Evolutionary conservation across 257 asterid species (phyloP), one percentile per base, ranked within the genome.

Genomic region (Gentiana dahurica): DNA sequence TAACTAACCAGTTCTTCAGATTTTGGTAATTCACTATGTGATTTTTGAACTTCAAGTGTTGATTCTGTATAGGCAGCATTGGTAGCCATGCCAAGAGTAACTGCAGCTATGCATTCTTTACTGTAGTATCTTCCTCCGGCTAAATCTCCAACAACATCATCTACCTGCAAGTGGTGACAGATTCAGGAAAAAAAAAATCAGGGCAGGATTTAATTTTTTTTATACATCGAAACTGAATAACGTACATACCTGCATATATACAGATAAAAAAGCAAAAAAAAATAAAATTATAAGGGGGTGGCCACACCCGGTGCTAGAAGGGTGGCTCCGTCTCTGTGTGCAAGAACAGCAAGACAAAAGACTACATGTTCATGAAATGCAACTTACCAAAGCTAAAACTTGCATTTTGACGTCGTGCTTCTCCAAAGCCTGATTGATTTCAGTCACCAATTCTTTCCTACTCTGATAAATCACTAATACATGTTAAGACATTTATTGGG

Each of bases 81-180:
- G 0, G 87, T 82, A 24, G 82, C 81, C 93, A 80, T 70, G 41
- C 87, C 94, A 51, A 87, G 70, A 51, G 80, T 80, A 59, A 87
- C 76, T 38, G 93, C 87, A 5, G 87, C 89, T 8, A 87, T 87
- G 58, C 79, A 71, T 36, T 82, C 93, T 72, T 68, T 71, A 72
- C 68, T 82, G 71, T 78, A 82, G 51, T 87, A 87, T 71, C 85
- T 78, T 34, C 86, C 96, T 66, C 94, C 96, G 12, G 94, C 96
- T 63, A 87, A 78, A 73, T 79, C 71, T 51, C 96, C 94, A 49
- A 84, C 70, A 32, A 87, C 82, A 64, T 82, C 92, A 67, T 77
- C 79, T 34, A 73, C 88, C 94, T 86, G 71, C 53, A 45, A 13
- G 24, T 24, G 24, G 24, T 24, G 24, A 24, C 24, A 24, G 24